Evolutionary conservation across 2,329 filamentous ascomycete genomes (phyloP).

Genomic region (Colletotrichum simmondsii): DNA sequence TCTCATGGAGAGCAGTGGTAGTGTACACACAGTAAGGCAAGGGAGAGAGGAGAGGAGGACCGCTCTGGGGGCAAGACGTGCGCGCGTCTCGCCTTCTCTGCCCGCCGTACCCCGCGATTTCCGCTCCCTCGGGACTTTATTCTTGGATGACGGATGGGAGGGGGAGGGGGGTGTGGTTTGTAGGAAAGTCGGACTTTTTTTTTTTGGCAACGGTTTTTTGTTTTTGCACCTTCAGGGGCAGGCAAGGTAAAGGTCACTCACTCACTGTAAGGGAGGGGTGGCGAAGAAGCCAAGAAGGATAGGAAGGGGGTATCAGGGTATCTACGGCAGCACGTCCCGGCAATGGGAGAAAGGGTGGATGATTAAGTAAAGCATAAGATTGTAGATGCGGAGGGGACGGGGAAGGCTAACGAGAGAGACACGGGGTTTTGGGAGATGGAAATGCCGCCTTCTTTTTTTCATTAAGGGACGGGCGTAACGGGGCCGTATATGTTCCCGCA

Average conservation of each 20-base stretch:
- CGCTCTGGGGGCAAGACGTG: neutral
- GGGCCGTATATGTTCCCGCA: neutral
- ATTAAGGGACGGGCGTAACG: neutral
- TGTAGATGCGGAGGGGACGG: too few species aligned
- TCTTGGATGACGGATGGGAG: neutral
- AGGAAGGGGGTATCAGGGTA: neutral
- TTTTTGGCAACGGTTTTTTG: neutral
- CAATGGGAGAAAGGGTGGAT: neutral
- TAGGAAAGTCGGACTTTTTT: neutral
- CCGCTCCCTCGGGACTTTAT: slow-evolving; percentile 13
- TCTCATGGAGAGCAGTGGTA: too few species aligned
- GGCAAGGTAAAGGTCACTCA: neutral
- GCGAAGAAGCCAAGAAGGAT: neutral
- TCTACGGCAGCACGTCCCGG: neutral
- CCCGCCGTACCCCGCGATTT: slow-evolving; percentile 24
- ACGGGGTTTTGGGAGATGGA: neutral
- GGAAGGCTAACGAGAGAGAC: neutral
- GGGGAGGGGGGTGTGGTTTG: neutral
- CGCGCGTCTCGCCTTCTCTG: neutral
- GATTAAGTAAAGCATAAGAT: too few species aligned
- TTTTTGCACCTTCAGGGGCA: neutral
- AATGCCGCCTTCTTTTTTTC: neutral
- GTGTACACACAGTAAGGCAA: too few species aligned
- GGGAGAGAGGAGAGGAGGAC: neutral
- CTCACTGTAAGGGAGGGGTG: neutral